These are phyloP conservation scores for Roridomyces roridus DNA, from an alignment of 768 basidiomycete genomes.

Conservation along the genomic window DNA sequence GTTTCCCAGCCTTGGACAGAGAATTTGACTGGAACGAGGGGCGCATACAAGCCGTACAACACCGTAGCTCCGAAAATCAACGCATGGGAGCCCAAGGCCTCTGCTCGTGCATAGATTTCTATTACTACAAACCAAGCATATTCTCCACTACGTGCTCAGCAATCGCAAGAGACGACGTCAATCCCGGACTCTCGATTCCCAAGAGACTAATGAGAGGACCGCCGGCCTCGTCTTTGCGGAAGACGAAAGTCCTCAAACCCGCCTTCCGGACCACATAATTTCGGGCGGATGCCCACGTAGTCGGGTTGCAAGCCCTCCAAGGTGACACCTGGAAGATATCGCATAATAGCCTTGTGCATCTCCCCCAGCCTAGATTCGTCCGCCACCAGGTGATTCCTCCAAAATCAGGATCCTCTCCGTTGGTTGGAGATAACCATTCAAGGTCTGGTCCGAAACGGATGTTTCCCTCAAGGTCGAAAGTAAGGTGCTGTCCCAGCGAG, in stretches of 20 bases:
- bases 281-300: conserved; percentile 88
- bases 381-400: conserved; percentile 70
- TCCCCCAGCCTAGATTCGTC: conserved; percentile 62
- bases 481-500: conserved; percentile 91
- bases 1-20: conserved; percentile 74
- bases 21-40: conserved; percentile 92
- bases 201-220: conserved; percentile 79
- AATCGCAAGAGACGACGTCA: conserved; percentile 87
- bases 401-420: conserved; percentile 68
- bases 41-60: conserved; percentile 89
- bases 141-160: conserved; percentile 82
- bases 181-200: conserved; percentile 92
- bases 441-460: conserved; percentile 94
- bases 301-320: conserved; percentile 74
- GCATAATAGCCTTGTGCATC: conserved; percentile 76
- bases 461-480: conserved; percentile 83
- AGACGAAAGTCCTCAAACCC: conserved; percentile 88
- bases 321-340: conserved; percentile 71
- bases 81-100: conserved; percentile 82
- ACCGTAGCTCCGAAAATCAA: conserved; percentile 83
- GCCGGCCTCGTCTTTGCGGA: conserved; percentile 67
- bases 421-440: conserved; percentile 77
- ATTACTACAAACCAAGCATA: conserved; percentile 39
- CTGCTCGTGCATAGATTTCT: conserved; percentile 44
- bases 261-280: conserved; percentile 73